Base-by-base conservation (phyloP, 2,329 filamentous ascomycete genomes). In the Fusarium xyrophilum region DNA sequence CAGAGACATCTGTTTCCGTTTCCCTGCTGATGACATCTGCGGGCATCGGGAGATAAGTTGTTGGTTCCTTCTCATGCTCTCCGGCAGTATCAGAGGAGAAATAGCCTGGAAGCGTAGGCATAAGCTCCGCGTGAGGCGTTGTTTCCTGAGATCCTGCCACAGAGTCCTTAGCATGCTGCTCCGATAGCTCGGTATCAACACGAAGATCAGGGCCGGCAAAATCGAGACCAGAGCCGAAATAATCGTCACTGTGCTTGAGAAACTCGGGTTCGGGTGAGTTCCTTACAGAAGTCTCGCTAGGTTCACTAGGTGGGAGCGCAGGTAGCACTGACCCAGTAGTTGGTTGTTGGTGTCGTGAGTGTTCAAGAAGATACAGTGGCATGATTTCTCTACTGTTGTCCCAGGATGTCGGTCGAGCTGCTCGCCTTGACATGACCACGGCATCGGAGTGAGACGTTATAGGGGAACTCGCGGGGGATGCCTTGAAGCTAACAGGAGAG, bases 331-430 rank as follows among this genome's bases (percentile, higher is more conserved):
- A 75, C 28, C 77, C 68, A 25, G 75, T 71, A 30, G 78, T 75
- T 6, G 73, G 70, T 9, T 78, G 73, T 43, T 77, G 77, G 42
- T 82, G 79, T 12, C 82, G 80, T 6, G 81, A 82, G 67, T 81
- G 88, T 77, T 96, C 92, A 10, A 97, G 87, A 25, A 97, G 88
- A 78, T 92, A 95, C 12, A 97, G 81, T 0, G 94, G 94, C 70
- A 91, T 89, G 73, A 94, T 90, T 75, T 96, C 93, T 56, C 86
- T 86, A 21, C 84, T 85, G 67, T 80, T 86, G 44, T 89, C 87
- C 87, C 87, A 89, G 1, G 86, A 89, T 15, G 81, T 87, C 15
- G 86, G 86, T 8, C 88, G 82, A 25, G 82, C 73, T 42, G 79
- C 75, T 51, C 79, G 77, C 69, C 80, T 83, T 17, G 77, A 62